These are phyloP conservation scores for Chernovozyma aurita DNA, from an alignment of 1,139 yeast species.

Conservation along the genomic window DNA sequence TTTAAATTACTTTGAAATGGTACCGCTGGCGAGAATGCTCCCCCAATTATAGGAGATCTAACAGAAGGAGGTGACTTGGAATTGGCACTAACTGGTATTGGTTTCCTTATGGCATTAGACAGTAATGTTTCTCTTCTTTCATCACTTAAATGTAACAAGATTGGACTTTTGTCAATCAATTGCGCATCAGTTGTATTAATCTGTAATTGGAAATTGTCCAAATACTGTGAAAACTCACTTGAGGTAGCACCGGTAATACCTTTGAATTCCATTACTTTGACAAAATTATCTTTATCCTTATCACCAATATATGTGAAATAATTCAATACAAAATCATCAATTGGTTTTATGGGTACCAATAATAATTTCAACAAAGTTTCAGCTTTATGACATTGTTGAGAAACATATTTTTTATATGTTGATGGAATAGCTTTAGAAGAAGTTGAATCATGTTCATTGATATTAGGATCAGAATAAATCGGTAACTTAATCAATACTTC, in stretches of 20 bases:
- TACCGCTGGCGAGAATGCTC: slow-evolving; percentile 4
- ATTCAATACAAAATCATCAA: slow-evolving; percentile 58
- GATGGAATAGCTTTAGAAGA: neutral
- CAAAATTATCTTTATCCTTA: slow-evolving; percentile 55
- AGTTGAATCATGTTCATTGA: slow-evolving; percentile 9
- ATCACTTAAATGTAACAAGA: slow-evolving; percentile 25
- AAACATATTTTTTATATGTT: slow-evolving; percentile 44
- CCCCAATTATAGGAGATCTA: slow-evolving; percentile 6
- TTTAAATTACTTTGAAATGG: slow-evolving; percentile 22
- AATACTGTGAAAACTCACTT: slow-evolving; percentile 36
- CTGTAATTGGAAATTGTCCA: slow-evolving; percentile 60
- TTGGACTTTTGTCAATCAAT: slow-evolving; percentile 39
- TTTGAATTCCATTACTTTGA: slow-evolving; percentile 61
- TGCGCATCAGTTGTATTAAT: slow-evolving; percentile 46
- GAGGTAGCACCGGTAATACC: slow-evolving; percentile 37
- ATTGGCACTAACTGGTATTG: slow-evolving; percentile 1
- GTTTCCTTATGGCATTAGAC: slow-evolving; percentile 2
- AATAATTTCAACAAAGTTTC: slow-evolving; percentile 66
- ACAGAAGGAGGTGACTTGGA: neutral
- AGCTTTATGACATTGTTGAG: slow-evolving; percentile 44
- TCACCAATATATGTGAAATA: slow-evolving; percentile 71
- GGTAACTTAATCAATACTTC: slow-evolving; percentile 53
- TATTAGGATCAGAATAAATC: slow-evolving; percentile 30
- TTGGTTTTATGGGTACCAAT: slow-evolving; percentile 58
- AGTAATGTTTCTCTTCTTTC: slow-evolving; percentile 8